A percentile compares a stretch with the other conserved stretches of the same genome.
Conservation (phyloP, 1,139 yeast genomes). For the Yamadazyma friedrichii region DNA sequence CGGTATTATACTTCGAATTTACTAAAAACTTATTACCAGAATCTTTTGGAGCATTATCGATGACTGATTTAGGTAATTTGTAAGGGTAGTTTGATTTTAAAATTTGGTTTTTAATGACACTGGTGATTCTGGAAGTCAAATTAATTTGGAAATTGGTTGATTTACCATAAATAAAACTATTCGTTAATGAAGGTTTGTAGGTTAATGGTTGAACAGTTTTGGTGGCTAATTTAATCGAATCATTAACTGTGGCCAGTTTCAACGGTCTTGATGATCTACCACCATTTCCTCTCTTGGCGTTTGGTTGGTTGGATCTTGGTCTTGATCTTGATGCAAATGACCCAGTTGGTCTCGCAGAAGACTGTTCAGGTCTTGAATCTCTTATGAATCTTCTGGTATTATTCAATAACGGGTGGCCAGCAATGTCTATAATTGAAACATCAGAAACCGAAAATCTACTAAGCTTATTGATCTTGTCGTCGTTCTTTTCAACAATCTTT, state of each 20-base stretch:
- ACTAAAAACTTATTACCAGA: constrained; percentile 31
- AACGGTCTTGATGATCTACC: constrained; percentile 8
- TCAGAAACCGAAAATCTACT: constrained; percentile 3
- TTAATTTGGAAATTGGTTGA: constrained; percentile 30
- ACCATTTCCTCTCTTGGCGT: neutral
- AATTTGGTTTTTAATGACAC: constrained; percentile 40
- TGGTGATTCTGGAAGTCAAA: constrained; percentile 38
- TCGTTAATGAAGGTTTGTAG: constrained; percentile 15
- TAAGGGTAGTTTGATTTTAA: constrained; percentile 44
- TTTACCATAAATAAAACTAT: constrained; percentile 42
- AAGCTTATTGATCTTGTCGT: no score
- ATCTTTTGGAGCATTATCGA: constrained; percentile 26
- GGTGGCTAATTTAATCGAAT: constrained; percentile 10
- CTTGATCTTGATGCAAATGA: constrained; percentile 6
- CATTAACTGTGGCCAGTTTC: constrained; percentile 6
- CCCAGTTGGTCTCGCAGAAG: constrained; percentile 2
- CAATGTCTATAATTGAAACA: constrained; percentile 13
- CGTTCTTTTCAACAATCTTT: no score
- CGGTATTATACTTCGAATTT: constrained; percentile 28
- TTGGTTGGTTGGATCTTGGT: neutral
- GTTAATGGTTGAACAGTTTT: constrained; percentile 9
- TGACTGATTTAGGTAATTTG: constrained; percentile 36
- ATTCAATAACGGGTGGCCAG: constrained; percentile 22
- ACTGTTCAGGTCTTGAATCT: neutral
- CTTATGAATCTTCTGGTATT: no score